Conservation (phyloP, 2,329 filamentous ascomycete genomes). For the Zymoseptoria crescenta region DNA sequence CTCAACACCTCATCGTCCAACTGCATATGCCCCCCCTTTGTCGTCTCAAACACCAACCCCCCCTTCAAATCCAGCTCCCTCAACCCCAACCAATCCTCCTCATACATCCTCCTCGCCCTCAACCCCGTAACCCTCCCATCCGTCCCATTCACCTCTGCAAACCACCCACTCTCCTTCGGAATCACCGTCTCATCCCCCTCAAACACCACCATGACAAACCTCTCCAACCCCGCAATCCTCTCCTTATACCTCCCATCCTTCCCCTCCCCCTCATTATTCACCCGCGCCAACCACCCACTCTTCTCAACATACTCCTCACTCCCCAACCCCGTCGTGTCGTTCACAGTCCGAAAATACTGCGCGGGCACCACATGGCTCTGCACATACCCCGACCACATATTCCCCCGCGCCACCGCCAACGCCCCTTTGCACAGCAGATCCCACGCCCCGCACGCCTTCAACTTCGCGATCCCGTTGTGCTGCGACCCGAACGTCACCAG, state of each 20-base stretch:
- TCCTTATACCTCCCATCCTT: conserved; percentile 70
- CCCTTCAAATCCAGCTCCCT: conserved; percentile 70
- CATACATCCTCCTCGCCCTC: conserved; percentile 64
- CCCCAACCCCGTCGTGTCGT: conserved; percentile 47
- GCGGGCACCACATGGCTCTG: conserved; percentile 79
- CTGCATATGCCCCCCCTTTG: conserved; percentile 76
- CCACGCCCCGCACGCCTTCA: conserved; percentile 60
- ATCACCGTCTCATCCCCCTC: conserved; percentile 77
- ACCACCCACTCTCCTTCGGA: conserved; percentile 87
- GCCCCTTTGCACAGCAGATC: conserved; percentile 79
- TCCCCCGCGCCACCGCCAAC: conserved; percentile 67
- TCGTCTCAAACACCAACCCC: conserved; percentile 64
- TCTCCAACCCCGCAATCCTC: conserved; percentile 61
- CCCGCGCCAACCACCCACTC: conserved; percentile 86
- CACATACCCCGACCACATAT: conserved; percentile 72
- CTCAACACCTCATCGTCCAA: conserved; percentile 59
- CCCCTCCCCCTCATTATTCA: conserved; percentile 78
- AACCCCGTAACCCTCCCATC: conserved; percentile 56
- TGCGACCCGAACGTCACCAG: conserved; percentile 85
- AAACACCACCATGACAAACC: conserved; percentile 76
- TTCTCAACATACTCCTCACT: conserved; percentile 62
- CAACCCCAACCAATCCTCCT: conserved; percentile 89
- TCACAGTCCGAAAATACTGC: conserved; percentile 78
- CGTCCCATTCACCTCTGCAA: conserved; percentile 72
- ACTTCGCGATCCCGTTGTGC: conserved; percentile 84